Evolutionary conservation across 2,329 filamentous ascomycete genomes (phyloP).

Genomic region (Amauroascus verrucosus): DNA sequence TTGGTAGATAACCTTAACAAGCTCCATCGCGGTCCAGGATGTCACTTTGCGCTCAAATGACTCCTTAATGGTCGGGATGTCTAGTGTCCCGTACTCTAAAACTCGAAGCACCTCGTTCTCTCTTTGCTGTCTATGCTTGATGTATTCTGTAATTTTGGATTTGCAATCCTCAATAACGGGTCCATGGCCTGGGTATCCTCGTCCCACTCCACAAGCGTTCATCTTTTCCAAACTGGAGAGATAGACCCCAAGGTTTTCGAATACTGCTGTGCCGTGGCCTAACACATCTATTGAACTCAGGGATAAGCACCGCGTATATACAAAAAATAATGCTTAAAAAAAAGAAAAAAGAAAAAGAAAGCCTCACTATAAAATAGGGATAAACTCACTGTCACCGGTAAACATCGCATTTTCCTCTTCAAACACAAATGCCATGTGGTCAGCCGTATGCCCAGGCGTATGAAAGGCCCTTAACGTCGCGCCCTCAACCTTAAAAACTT

Average conservation of each 20-base stretch:
- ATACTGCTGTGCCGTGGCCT: constrained; percentile 76
- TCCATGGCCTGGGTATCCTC: constrained; percentile 82
- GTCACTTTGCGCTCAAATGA: constrained; percentile 23
- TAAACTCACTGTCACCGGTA: constrained; percentile 59
- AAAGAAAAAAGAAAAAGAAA: background rate
- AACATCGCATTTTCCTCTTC: constrained; percentile 74
- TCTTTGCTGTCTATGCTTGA: constrained; percentile 65
- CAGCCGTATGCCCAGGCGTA: constrained; percentile 65
- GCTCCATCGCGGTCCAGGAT: constrained; percentile 60
- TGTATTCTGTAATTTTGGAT: constrained; percentile 68
- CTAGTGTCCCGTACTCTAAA: constrained; percentile 39
- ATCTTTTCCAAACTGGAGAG: constrained; percentile 60
- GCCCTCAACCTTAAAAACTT: constrained; percentile 44
- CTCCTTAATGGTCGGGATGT: constrained; percentile 22
- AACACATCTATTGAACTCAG: constrained; percentile 49
- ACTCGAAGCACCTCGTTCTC: constrained; percentile 67
- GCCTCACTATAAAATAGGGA: background rate
- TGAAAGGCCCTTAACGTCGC: constrained; percentile 55
- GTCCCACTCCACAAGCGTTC: constrained; percentile 48
- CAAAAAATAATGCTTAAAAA: background rate
- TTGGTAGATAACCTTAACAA: constrained; percentile 80
- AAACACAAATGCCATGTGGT: constrained; percentile 71
- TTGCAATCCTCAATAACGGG: constrained; percentile 63
- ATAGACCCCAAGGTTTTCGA: constrained; percentile 64
- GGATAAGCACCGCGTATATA: background rate